These are phyloP conservation scores for Sarcomyxa edulis DNA, from an alignment of 768 basidiomycete species.

Conservation along the genomic window DNA sequence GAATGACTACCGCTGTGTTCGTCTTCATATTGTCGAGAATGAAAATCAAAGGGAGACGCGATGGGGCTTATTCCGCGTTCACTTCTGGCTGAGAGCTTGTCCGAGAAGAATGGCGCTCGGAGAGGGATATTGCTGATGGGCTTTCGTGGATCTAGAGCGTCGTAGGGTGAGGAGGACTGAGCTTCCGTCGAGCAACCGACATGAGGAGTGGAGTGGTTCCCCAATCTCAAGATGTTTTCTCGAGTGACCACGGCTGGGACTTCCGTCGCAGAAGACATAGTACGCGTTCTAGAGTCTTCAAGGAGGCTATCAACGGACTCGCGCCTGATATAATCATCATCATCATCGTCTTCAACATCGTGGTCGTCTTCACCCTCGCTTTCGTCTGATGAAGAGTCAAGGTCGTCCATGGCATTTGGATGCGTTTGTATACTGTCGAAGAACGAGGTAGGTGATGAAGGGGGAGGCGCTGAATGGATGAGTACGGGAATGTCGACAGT, in stretches of 20 bases:
- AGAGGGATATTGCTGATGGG: slow-evolving; percentile 51
- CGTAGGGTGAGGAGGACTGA: slow-evolving; percentile 12
- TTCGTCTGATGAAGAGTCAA: slow-evolving; percentile 57
- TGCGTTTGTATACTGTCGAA: slow-evolving; percentile 71
- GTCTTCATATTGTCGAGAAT: slow-evolving; percentile 33
- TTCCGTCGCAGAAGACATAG: slow-evolving; percentile 27
- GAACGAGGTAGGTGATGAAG: slow-evolving; percentile 64
- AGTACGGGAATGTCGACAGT: slow-evolving; percentile 33
- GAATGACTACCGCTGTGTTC: slow-evolving; percentile 7
- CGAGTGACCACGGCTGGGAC: slow-evolving; percentile 16
- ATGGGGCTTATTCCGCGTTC: slow-evolving; percentile 29
- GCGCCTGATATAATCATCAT: slow-evolving; percentile 10
- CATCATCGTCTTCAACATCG: slow-evolving; percentile 20
- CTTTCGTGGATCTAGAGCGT: slow-evolving; percentile 30
- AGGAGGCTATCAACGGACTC: slow-evolving; percentile 15
- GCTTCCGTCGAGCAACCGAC: slow-evolving; percentile 36
- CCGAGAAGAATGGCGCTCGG: slow-evolving; percentile 40
- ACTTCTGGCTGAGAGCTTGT: slow-evolving; percentile 34
- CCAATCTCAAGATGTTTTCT: slow-evolving; percentile 54
- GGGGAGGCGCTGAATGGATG: slow-evolving; percentile 58
- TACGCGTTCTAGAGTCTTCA: slow-evolving; percentile 29
- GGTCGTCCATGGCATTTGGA: slow-evolving; percentile 68
- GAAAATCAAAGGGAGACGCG: slow-evolving; percentile 39
- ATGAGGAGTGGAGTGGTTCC: slow-evolving; percentile 69
- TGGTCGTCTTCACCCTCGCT: slow-evolving; percentile 32